A percentile compares a stretch with the other conserved stretches of the same genome.
These are phyloP conservation scores for Chrysosporium keratinophilum DNA, from an alignment of 2,329 filamentous ascomycete genomes.

Conservation along the genomic window DNA sequence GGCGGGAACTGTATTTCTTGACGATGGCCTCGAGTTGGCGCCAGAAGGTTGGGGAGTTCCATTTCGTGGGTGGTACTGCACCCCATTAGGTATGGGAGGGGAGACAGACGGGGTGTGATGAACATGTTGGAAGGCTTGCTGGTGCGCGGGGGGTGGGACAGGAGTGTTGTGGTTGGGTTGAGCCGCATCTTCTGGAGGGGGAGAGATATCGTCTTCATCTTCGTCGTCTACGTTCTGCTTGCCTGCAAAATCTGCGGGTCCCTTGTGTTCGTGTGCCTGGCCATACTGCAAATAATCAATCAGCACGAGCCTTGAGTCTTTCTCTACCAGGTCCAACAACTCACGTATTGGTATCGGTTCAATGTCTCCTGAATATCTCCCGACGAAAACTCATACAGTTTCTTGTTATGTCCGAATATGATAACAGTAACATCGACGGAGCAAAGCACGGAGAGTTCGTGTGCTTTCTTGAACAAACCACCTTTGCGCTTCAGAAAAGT, in stretches of 20 bases:
- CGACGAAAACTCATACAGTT: constrained; percentile 95
- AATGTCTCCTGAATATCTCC: constrained; percentile 86
- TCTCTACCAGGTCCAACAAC: constrained; percentile 31
- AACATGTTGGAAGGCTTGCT: constrained; percentile 43
- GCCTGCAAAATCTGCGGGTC: constrained; percentile 81
- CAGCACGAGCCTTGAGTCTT: constrained; percentile 16
- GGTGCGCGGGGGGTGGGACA: constrained; percentile 51
- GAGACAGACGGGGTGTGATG: constrained; percentile 75
- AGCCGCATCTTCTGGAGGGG: constrained; percentile 56
- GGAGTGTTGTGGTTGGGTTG: constrained; percentile 36
- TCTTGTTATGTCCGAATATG: constrained; percentile 98
- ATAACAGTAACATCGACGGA: constrained; percentile 98
- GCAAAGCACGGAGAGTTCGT: constrained; percentile 94
- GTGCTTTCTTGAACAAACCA: constrained; percentile 97
- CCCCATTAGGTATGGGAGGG: constrained; percentile 72
- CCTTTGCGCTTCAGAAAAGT: constrained; percentile 98
- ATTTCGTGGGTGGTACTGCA: constrained; percentile 59
- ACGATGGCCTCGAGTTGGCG: constrained; percentile 60
- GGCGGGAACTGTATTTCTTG: constrained; percentile 67
- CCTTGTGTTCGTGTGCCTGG: constrained; percentile 89
- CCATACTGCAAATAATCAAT: constrained; percentile 57
- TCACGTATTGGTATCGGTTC: constrained; percentile 77
- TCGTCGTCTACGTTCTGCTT: constrained; percentile 67
- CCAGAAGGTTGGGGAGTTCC: constrained; percentile 68
- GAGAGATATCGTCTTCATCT: constrained; percentile 65